phyloP scores from a whole-genome alignment of 1,284 basidiomycete genomes.

The Sanghuangporus weigelae region DNA sequence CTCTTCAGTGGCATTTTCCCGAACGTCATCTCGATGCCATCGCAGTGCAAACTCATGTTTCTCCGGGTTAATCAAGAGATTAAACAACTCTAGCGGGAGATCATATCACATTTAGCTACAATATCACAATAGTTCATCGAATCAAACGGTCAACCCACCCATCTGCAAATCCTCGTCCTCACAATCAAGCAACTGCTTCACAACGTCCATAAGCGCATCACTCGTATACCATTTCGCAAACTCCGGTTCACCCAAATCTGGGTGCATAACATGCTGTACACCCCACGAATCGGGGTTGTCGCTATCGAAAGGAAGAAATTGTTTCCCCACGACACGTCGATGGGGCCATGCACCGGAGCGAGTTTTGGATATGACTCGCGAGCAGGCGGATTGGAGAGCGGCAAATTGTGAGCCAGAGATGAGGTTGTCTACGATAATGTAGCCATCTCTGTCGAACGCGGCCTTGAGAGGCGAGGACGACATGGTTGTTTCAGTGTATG shows the following conservation, averaged over 20 bases:
- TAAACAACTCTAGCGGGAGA: slow-evolving; percentile 60
- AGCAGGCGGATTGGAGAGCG: slow-evolving; percentile 47
- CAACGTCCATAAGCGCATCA: slow-evolving; percentile 44
- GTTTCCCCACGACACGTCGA: slow-evolving; percentile 71
- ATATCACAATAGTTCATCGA: neutral
- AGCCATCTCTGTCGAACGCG: slow-evolving; percentile 41
- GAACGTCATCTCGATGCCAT: slow-evolving; percentile 82
- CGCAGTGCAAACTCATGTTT: slow-evolving; percentile 67
- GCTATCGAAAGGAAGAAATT: slow-evolving; percentile 73
- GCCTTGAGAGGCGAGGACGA: slow-evolving; percentile 2
- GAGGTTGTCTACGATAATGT: slow-evolving; percentile 62
- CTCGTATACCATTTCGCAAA: slow-evolving; percentile 71
- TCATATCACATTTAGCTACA: neutral
- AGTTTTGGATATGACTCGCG: slow-evolving; percentile 48
- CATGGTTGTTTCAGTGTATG: neutral
- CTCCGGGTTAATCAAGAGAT: slow-evolving; percentile 70
- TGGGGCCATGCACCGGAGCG: slow-evolving; percentile 63
- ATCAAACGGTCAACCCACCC: slow-evolving; percentile 37
- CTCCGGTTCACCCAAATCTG: slow-evolving; percentile 51
- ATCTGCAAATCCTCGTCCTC: slow-evolving; percentile 60
- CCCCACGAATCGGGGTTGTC: slow-evolving; percentile 70
- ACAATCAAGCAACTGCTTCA: slow-evolving; percentile 51
- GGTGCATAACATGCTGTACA: slow-evolving; percentile 78
- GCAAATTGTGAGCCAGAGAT: slow-evolving; percentile 39
- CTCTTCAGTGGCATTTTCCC: slow-evolving; percentile 52